Evolutionary conservation across 352 stramenopile species (phyloP).

Genomic region (Peronosclerospora sorghi): DNA sequence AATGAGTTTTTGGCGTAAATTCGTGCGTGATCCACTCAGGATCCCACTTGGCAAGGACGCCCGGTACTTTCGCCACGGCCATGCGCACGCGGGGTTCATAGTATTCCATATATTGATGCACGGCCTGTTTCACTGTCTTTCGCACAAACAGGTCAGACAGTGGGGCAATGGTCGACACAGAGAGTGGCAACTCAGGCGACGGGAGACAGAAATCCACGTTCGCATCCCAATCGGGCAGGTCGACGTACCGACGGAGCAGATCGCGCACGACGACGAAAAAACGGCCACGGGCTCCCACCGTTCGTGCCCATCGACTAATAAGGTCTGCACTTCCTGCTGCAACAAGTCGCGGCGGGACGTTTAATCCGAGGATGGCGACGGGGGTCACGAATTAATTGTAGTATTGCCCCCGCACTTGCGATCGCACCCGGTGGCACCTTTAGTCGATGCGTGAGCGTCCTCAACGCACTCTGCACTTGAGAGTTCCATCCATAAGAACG

Average conservation of each 20-base stretch:
- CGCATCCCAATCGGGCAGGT: conserved; percentile 15
- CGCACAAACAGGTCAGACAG: conserved; percentile 36
- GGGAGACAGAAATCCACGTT: conserved; percentile 19
- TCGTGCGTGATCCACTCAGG: conserved; percentile 39
- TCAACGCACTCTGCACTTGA: conserved; percentile 49
- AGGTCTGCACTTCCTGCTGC: conserved; percentile 36
- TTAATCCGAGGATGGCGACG: not conserved
- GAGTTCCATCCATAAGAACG: conserved; percentile 38
- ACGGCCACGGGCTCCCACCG: conserved; percentile 73
- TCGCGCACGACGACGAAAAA: conserved; percentile 48
- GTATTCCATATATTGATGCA: conserved; percentile 68
- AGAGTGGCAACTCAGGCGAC: conserved; percentile 3
- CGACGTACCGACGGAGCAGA: conserved; percentile 27
- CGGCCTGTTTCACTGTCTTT: conserved; percentile 25
- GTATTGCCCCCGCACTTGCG: conserved; percentile 25
- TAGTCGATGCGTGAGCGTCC: conserved; percentile 62
- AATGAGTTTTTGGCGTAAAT: conserved; percentile 62
- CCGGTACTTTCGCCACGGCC: conserved; percentile 57
- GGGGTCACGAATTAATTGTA: conserved; percentile 16
- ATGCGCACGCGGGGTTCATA: conserved; percentile 79
- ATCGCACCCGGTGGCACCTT: conserved; percentile 37
- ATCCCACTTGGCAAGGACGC: conserved; percentile 51
- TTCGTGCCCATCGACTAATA: conserved; percentile 42
- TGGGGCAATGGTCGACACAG: conserved; percentile 13
- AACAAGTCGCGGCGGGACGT: conserved; percentile 25